Evolutionary conservation across 805 yeast genomes (phyloP), one percentile per base, ranked within the genome.

Genomic region (Candida silvicultrix): DNA sequence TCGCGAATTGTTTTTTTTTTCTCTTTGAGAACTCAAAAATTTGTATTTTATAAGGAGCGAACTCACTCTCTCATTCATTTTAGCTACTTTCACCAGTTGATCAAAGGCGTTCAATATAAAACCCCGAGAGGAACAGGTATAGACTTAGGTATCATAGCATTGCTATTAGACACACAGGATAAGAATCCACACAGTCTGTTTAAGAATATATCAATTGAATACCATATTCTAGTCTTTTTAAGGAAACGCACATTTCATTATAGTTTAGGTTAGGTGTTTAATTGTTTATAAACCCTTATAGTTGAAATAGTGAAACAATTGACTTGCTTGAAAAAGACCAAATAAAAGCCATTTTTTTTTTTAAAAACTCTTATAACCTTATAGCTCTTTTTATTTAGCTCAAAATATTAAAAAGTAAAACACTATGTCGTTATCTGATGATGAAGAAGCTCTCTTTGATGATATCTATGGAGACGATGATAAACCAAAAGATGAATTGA

Each of bases 371-470:
- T 31, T 31, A 6, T 6, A 31, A 31, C 14, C 35, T 15, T 15
- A 15, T 31, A 31, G 35, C 5, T 15, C 12, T 31, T 8, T 10
- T 28, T 28, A 28, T 10, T 28, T 8, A 28, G 9, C 31, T 10
- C 31, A 28, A 28, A n/a, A n/a, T n/a, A n/a, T 28, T 11, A 41
- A 31, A 23, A n/a, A 20, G 6, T n/a, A 66, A 46, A 45, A 23
- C 25, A 23, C 25, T 6, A 81, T 81, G 85, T 77, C 84, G 49
- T 66, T 70, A 47, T 77, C 84, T 50, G 96, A 89, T 68, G 97
- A 89, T 70, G 97, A 90, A 68, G 97, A 89, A 65, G 92, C 88
- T 59, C 83, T 86, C 65, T 90, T 90, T 67, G 95, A 89, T 68
- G 97, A 90, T 65, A 87, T 90, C 68, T 90, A 90, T 50, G 70